phyloP scores from a whole-genome alignment of 2,329 filamentous ascomycete species.

The Furcasterigmium furcatum region DNA sequence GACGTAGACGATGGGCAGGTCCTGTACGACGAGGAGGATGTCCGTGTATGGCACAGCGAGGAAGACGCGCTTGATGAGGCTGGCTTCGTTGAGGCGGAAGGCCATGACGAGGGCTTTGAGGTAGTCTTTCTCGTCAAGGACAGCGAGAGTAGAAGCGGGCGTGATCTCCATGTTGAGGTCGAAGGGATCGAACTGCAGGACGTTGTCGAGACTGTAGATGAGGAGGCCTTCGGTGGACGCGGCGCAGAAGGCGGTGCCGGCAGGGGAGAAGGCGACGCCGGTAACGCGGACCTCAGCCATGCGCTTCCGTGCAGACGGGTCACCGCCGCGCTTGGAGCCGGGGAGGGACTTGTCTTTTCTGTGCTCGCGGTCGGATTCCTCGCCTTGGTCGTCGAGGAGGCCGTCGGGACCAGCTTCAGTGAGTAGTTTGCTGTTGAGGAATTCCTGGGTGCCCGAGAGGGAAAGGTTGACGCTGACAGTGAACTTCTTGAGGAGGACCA shows the following conservation, averaged over 20 bases:
- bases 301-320: constrained; percentile 74
- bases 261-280: constrained; percentile 82
- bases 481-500: constrained; percentile 89
- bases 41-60: constrained; percentile 74
- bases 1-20: constrained; percentile 82
- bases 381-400: constrained; percentile 83
- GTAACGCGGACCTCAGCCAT: constrained; percentile 82
- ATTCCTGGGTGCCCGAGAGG: constrained; percentile 92
- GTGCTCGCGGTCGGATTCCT: constrained; percentile 85
- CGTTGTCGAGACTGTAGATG: constrained; percentile 86
- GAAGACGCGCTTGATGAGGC: constrained; percentile 81
- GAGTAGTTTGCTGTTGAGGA: constrained; percentile 86
- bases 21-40: constrained; percentile 73
- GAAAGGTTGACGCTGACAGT: constrained; percentile 96
- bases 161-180: constrained; percentile 95
- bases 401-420: constrained; percentile 85
- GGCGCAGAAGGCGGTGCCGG: constrained; percentile 87
- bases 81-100: constrained; percentile 87
- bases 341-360: constrained; percentile 77
- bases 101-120: constrained; percentile 95
- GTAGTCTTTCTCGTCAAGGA: constrained; percentile 72
- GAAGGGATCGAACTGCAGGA: constrained; percentile 88
- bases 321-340: constrained; percentile 78
- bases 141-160: constrained; percentile 73
- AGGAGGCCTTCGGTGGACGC: constrained; percentile 92